Conservation (phyloP, 768 basidiomycete genomes). For the Candolleomyces aberdarensis region DNA sequence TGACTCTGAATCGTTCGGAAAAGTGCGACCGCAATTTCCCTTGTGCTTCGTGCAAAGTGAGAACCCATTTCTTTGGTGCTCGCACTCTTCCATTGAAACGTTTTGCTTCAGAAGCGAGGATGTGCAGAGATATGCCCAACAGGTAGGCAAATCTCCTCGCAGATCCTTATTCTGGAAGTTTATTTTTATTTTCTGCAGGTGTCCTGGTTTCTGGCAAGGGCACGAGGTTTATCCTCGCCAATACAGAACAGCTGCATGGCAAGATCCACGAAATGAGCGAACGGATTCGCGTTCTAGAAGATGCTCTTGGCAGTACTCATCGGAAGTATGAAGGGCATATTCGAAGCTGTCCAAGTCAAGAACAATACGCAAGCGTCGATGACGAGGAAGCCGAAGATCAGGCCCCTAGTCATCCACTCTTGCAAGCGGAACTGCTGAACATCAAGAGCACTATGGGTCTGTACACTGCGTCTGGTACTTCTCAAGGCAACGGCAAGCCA, state of each 20-base stretch:
- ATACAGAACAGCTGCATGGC: constrained; percentile 60
- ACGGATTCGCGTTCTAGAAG: constrained; percentile 60
- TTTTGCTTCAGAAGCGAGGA: constrained; percentile 47
- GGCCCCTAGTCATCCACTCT: constrained; percentile 44
- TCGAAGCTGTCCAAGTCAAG: constrained; percentile 4
- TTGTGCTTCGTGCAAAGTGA: constrained; percentile 42
- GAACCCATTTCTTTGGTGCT: constrained; percentile 4
- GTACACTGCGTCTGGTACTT: constrained; percentile 30
- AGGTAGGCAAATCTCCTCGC: constrained; percentile 32
- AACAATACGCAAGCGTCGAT: constrained; percentile 22
- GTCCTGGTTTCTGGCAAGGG: constrained; percentile 66
- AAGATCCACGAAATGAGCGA: constrained; percentile 69
- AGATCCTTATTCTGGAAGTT: background rate
- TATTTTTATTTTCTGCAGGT: constrained; percentile 31
- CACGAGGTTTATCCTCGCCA: constrained; percentile 65
- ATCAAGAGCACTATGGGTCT: constrained; percentile 57
- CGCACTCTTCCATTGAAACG: constrained; percentile 1
- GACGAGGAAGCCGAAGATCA: constrained; percentile 18
- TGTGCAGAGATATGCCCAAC: constrained; percentile 67
- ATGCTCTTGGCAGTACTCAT: constrained; percentile 36
- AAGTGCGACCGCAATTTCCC: constrained; percentile 54
- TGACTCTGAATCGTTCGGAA: constrained; percentile 13
- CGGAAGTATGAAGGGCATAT: constrained; percentile 5
- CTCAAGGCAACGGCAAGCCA: constrained; percentile 14
- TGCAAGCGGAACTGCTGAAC: constrained; percentile 44